Evolutionary conservation across 139 green algal species (phyloP), one percentile per base, ranked within the genome.

Genomic region (Raphidocelis subcapitata): DNA sequence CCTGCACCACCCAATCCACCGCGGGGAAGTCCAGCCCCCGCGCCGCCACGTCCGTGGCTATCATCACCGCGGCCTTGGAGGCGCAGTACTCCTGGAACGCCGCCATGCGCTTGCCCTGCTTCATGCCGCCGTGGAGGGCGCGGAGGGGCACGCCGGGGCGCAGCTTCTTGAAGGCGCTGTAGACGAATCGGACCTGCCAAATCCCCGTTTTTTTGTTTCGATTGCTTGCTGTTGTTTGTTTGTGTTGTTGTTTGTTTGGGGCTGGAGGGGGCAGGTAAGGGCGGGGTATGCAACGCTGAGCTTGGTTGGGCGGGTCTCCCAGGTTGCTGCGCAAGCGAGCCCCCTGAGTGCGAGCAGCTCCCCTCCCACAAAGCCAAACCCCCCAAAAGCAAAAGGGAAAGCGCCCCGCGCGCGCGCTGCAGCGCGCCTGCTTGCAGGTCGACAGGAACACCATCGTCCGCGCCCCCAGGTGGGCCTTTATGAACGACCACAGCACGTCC

Each of bases 341-440:
- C n/a, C n/a, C n/a, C n/a, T n/a, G n/a, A n/a, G n/a, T n/a, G n/a
- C n/a, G n/a, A n/a, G n/a, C n/a, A n/a, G n/a, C n/a, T n/a, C n/a
- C n/a, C n/a, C n/a, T n/a, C n/a, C n/a, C n/a, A n/a, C n/a, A n/a
- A n/a, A n/a, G n/a, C n/a, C n/a, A n/a, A n/a, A n/a, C n/a, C n/a
- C n/a, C n/a, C n/a, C n/a, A n/a, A n/a, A n/a, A n/a, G n/a, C n/a
- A n/a, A n/a, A n/a, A n/a, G n/a, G n/a, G n/a, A n/a, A n/a, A n/a
- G n/a, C n/a, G n/a, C n/a, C n/a, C n/a, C n/a, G n/a, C n/a, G n/a
- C n/a, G n/a, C n/a, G n/a, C n/a, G n/a, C n/a, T n/a, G n/a, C n/a
- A n/a, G 2, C 77, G 2, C 62, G 90, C 90, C 82, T 99, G 96
- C 81, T 98, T 99, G 91, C 96, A 99, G 2, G 91, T 98, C 41